phyloP scores from a whole-genome alignment of 306 rosid species.

The Cicer yamashitae region DNA sequence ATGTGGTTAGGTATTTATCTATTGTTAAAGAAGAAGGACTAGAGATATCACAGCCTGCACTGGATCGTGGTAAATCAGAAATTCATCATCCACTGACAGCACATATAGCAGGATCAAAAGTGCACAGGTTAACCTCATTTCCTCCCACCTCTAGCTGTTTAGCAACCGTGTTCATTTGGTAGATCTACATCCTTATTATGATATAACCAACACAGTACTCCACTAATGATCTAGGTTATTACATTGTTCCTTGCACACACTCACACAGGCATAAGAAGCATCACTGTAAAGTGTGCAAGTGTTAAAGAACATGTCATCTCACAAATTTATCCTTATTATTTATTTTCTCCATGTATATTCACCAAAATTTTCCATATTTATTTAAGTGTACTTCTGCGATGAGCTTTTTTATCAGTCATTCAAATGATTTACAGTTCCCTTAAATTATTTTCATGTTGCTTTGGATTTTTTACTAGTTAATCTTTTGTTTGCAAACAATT shows the following conservation, averaged over 20 bases:
- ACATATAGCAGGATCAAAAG: slow-evolving; percentile 66
- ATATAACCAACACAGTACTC: not conserved
- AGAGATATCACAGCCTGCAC: slow-evolving; percentile 97
- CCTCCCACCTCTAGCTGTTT: slow-evolving; percentile 26
- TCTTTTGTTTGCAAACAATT: not conserved
- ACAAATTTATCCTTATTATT: not conserved
- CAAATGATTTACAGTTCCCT: slow-evolving; percentile 25
- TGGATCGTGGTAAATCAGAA: slow-evolving; percentile 82
- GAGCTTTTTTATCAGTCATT: slow-evolving; percentile 8
- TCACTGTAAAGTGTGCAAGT: not conserved
- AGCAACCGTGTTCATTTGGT: slow-evolving; percentile 20
- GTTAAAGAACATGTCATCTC: not conserved
- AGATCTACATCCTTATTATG: slow-evolving; percentile 10
- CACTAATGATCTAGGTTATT: slow-evolving; percentile 25
- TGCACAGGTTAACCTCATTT: slow-evolving; percentile 73
- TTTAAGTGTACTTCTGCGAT: slow-evolving; percentile 16
- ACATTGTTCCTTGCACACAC: slow-evolving; percentile 9
- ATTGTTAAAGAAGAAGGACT: slow-evolving; percentile 82
- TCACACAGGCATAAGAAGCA: not conserved
- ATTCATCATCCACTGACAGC: slow-evolving; percentile 85
- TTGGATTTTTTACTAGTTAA: not conserved
- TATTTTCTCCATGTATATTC: not conserved
- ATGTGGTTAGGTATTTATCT: slow-evolving; percentile 71
- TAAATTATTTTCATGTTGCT: slow-evolving; percentile 11
- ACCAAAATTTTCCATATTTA: slow-evolving; percentile 10